phyloP scores from a whole-genome alignment of 2,329 filamentous ascomycete species.

The Zymoseptoria brevis region DNA sequence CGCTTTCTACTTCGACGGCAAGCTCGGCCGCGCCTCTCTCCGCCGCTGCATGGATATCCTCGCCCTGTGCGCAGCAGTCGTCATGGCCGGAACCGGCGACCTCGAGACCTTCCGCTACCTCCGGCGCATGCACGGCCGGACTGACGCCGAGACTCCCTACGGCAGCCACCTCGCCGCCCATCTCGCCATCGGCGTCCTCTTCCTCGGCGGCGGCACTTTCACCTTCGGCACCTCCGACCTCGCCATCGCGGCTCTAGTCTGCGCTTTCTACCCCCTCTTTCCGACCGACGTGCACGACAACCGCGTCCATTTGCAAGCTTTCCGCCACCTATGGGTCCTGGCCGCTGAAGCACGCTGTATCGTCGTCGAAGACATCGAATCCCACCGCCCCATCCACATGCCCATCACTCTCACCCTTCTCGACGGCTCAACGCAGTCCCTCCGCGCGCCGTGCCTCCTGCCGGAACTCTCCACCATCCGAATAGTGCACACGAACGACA shows the following conservation, averaged over 20 bases:
- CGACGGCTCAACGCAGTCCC: conserved; percentile 17
- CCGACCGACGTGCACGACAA: conserved; percentile 87
- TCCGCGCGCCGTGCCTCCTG: conserved; percentile 51
- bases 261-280: conserved; percentile 91
- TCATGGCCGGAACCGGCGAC: conserved; percentile 96
- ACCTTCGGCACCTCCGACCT: conserved; percentile 85
- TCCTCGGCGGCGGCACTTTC: conserved; percentile 84
- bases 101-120: conserved; percentile 75
- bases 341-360: conserved; percentile 85
- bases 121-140: conserved; percentile 77
- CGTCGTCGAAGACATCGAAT: conserved; percentile 78
- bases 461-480: conserved; percentile 58
- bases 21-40: conserved; percentile 71
- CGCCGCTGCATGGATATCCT: conserved; percentile 87
- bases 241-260: conserved; percentile 75
- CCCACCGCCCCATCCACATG: conserved; percentile 62
- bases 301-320: conserved; percentile 86
- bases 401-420: conserved; percentile 23
- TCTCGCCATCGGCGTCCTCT: conserved; percentile 81
- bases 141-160: conserved; percentile 77
- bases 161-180: conserved; percentile 91
- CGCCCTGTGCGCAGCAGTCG: conserved; percentile 70
- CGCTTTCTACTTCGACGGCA: conserved; percentile 63
- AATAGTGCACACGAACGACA: conserved; percentile 53
- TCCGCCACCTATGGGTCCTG: conserved; percentile 94